Base-by-base conservation (phyloP, 106 monocot species). In the Platanthera zijinensis region DNA sequence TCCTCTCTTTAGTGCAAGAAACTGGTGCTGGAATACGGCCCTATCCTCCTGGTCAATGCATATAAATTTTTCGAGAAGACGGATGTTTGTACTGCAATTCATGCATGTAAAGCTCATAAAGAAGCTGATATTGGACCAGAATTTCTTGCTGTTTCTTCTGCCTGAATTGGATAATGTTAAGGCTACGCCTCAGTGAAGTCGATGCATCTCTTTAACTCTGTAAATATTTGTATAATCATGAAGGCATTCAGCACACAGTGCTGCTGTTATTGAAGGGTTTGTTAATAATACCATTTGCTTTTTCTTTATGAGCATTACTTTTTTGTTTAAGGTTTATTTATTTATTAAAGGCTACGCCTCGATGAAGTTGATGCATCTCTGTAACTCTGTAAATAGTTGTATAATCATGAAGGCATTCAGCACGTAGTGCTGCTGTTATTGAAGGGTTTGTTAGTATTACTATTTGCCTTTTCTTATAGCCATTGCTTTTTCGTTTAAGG, bases 61-160 rank as follows among this genome's bases (percentile, higher is more conserved):
- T 79, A 85, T 74, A 89, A 75, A 50, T 85, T 89, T 78, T 62
- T 92, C 6, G 83, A 89, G 87, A 85, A 63, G 45, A 87, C 85
- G 10, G 85, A 87, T 50, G 73, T 92, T 74, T 92, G 92, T 51
- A 70, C 78, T 74, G 52, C 77, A 7, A 57, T 81, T 10, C 84
- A 78, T 78, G 87, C 69, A 30, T 92, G 92, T 83, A 81, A 81
- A 69, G 63, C 80, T 19, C 71, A 64, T 32, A 47, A 51, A 70
- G 46, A 15, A 19, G 47, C 51, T 74, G 50, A 49, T 30, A 62
- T 80, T 25, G 51, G 39, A 51, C 73, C 63, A 18, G 5, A 74
- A 54, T 30, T 74, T 14, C 14, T 74, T 52, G 48, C 67, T 53
- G 52, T 14, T 53, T 13, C 13, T 56, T 12, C 59, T 61, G 59